These are phyloP conservation scores for Citeromyces hawaiiensis DNA, from an alignment of 1,139 yeast genomes.

Conservation along the genomic window DNA sequence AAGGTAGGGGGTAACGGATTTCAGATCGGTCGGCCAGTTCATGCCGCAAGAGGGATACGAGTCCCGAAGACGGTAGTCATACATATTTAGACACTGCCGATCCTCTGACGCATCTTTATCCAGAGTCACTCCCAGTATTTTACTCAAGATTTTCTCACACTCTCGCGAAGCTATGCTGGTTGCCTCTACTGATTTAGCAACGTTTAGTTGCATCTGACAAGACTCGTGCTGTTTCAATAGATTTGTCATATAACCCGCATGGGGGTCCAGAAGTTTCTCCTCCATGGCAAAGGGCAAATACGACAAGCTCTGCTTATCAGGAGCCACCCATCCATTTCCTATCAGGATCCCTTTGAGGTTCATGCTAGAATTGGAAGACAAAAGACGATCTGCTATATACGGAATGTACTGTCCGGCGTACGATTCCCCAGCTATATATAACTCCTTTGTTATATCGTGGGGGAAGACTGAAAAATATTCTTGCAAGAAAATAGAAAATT, in stretches of 20 bases:
- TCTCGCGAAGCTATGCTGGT: conserved; percentile 19
- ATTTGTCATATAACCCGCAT: conserved; percentile 23
- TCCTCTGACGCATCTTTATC: conserved; percentile 14
- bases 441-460: conserved; percentile 47
- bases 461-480: conserved; percentile 66
- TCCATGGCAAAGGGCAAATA: conserved; percentile 63
- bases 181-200: conserved; percentile 14
- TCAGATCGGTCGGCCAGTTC: conserved; percentile 85
- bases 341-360: conserved; percentile 60
- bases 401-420: conserved; percentile 98
- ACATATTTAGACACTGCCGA: conserved; percentile 63
- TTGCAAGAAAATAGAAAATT: conserved; percentile 53
- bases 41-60: conserved; percentile 79
- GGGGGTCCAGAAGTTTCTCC: conserved; percentile 35
- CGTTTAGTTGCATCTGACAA: conserved; percentile 43
- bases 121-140: conserved; percentile 25
- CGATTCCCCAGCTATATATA: conserved; percentile 86
- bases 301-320: conserved; percentile 70
- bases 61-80: conserved; percentile 64
- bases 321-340: conserved; percentile 97
- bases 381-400: conserved; percentile 59
- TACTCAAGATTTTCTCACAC: conserved; percentile 37
- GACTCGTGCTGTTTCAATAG: conserved; percentile 39
- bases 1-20: conserved; percentile 46
- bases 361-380: conserved; percentile 20